Conservation (phyloP, 2,329 filamentous ascomycete species). For the Fusarium protoensiforme region DNA sequence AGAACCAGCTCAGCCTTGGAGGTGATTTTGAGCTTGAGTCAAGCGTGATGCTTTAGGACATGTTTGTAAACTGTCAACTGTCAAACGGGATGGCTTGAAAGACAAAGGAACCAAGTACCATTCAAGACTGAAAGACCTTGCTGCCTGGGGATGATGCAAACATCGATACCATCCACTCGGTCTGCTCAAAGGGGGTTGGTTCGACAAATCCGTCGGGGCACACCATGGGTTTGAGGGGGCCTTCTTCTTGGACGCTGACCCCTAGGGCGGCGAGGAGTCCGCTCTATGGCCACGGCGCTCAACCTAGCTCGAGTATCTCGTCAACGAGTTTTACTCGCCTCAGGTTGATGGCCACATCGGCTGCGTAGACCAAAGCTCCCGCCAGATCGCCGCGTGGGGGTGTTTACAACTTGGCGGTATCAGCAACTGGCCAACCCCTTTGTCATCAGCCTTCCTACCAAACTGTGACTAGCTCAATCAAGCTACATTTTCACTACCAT, state of each 20-base stretch:
- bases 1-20: not conserved
- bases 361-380: not conserved
- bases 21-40: not conserved
- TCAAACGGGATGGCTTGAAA: not conserved
- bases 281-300: not conserved
- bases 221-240: not conserved
- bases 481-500: no score
- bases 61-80: not conserved
- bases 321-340: not conserved
- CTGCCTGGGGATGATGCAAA: no score
- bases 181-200: no score
- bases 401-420: no score
- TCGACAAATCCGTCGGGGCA: not conserved
- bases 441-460: no score
- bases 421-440: no score
- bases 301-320: not conserved
- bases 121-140: no score
- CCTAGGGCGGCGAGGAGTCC: not conserved
- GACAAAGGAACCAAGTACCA: no score
- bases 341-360: not conserved
- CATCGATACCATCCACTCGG: no score
- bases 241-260: not conserved
- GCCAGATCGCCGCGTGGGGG: constrained; percentile 3
- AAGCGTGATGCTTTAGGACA: not conserved
- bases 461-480: no score